A percentile compares a stretch with the other conserved stretches of the same genome.
Evolutionary conservation across 352 stramenopile species (phyloP).

Genomic region (Phytophthora europaea): DNA sequence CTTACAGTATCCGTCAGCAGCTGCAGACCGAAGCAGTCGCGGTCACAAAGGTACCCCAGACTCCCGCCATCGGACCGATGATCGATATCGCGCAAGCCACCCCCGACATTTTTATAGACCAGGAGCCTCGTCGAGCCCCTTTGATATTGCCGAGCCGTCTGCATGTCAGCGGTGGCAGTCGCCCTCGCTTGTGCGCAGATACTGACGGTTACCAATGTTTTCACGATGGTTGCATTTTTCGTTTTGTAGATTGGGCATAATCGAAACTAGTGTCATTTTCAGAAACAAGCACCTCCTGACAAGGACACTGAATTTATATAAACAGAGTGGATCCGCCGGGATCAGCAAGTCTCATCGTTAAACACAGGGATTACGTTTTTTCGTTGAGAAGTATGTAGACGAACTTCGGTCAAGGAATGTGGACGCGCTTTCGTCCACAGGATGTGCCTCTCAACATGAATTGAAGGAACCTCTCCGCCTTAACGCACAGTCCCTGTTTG

Average conservation of each 20-base stretch:
- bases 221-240: too few species aligned
- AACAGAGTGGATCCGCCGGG: neutral
- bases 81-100: too few species aligned
- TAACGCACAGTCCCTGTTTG: neutral
- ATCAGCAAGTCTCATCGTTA: neutral
- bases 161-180: neutral
- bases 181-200: neutral
- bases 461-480: neutral
- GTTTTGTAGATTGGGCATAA: too few species aligned
- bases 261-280: neutral
- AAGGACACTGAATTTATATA: neutral
- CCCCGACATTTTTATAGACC: neutral
- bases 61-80: too few species aligned
- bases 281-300: neutral
- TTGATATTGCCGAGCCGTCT: neutral
- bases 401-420: neutral
- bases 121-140: neutral
- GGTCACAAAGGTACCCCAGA: too few species aligned
- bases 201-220: neutral
- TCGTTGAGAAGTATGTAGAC: constrained; percentile 13
- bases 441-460: neutral
- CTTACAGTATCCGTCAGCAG: too few species aligned
- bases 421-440: neutral
- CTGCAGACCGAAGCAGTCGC: too few species aligned
- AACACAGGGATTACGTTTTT: constrained; percentile 9